Conservation (phyloP, 768 basidiomycete species). For the Sporobolomyces pararoseus region DNA sequence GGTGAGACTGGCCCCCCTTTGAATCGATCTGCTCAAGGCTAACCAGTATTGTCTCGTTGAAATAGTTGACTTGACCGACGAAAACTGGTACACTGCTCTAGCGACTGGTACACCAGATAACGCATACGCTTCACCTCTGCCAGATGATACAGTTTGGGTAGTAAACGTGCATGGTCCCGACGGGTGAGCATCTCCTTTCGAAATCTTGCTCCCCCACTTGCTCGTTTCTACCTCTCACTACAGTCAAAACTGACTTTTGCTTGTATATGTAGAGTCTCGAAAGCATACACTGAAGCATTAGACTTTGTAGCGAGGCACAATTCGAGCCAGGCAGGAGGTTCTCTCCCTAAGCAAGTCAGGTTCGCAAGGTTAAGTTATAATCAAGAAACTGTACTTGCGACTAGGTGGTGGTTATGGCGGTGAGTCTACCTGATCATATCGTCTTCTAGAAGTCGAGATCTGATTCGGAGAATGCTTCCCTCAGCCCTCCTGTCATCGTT, state of each 20-base stretch:
- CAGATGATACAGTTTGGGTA: constrained; percentile 28
- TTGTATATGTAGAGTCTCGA: constrained; percentile 9
- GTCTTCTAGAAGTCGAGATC: not conserved
- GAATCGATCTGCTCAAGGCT: too few relatives aligned
- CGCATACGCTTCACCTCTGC: constrained; percentile 16
- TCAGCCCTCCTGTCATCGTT: constrained; percentile 31
- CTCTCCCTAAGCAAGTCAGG: constrained; percentile 11
- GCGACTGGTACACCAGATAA: constrained; percentile 21
- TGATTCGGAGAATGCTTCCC: not conserved
- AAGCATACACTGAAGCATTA: constrained; percentile 14
- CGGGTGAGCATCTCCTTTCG: constrained; percentile 15
- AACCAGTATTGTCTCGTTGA: too few relatives aligned
- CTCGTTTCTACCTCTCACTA: not conserved
- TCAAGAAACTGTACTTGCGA: constrained; percentile 33
- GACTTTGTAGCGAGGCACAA: constrained; percentile 24
- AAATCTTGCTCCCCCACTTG: not conserved
- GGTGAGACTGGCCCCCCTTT: constrained; percentile 10
- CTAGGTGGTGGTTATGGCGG: constrained; percentile 38
- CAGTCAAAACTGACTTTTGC: not conserved
- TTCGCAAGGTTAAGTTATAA: constrained; percentile 37
- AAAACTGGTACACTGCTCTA: constrained; percentile 25
- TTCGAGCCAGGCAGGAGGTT: constrained; percentile 26
- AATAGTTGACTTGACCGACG: constrained; percentile 38
- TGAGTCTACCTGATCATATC: not conserved
- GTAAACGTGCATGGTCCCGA: constrained; percentile 33